Base-by-base conservation (phyloP, 2,329 filamentous ascomycete genomes). In the Bertia moriformis region DNA sequence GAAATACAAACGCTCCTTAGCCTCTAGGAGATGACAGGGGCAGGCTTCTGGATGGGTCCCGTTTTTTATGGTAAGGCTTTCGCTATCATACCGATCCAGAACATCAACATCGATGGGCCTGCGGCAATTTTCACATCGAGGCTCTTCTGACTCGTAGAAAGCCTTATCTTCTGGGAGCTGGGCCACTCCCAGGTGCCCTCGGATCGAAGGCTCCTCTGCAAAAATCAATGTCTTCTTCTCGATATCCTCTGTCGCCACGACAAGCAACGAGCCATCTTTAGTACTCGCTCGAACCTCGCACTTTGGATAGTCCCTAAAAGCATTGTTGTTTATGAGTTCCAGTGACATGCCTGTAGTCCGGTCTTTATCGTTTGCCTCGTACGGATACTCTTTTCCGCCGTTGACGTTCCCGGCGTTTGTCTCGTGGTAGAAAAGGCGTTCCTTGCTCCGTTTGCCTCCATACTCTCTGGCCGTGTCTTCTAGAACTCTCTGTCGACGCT, bases 161-260 rank as follows among this genome's bases (percentile, higher is more conserved):
- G 10, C 12, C 15, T 18, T 18, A 18, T 35, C 32, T 20, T 29
- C n/a, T 12, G 33, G 13, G 13, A 47, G 41, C 18, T 39, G 39
- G 14, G 39, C 39, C 3, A 38, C 38, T 4, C 45, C 43, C 29
- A 58, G 50, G 43, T 57, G 49, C 14, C 56, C 51, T 38, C 56
- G 48, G n/a, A 57, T 49, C 3, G 50, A 51, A 2, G 56, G 56
- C 30, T 58, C 56, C 38, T 58, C 55, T 17, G 44, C 48, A 41
- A 52, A 50, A 22, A 59, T 49, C 4, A 53, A 14, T 18, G 49
- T 44, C 2, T 47, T 47, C 17, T 39, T 37, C 14, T 39, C 22
- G 27, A 59, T 57, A 4, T 47, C 18, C 13, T 41, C 29, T 3
- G 39, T 49, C 4, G 56, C 56, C 38, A 51, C 51, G n/a, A 58